Evolutionary conservation across 78 protist genomes (phyloP), one percentile per base, ranked within the genome.

Genomic region (Capsaspora owczarzaki): DNA sequence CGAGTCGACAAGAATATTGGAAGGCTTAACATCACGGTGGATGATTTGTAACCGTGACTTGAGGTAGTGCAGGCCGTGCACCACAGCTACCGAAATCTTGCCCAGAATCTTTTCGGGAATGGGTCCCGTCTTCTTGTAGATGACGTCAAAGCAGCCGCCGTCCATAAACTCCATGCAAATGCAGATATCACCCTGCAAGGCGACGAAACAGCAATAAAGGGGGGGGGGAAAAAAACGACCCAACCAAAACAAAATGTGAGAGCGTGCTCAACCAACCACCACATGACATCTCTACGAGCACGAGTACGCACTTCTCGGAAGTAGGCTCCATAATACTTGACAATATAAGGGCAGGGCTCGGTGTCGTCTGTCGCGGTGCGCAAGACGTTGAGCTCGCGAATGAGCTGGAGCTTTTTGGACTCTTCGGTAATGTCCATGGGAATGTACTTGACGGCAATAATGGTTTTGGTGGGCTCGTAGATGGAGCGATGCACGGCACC

Each of bases 11-110:
- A 92, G 82, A 12, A 92, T 44, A 63, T 92, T 92, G 27, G 89
- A 71, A 5, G 95, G 93, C 82, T 92, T 92, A 71, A 92, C 31
- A 51, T 92, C 95, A 8, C 84, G 79, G 71, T 82, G 87, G 35
- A 83, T 81, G 49, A 80, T 33, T 31, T 43, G 47, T 35, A 20
- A 81, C 46, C 46, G 37, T 31, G 14, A 0, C 51, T 86, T 84
- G 29, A 88, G 76, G 40, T 78, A 68, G 31, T 44, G 42, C 40
- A 69, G 22, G 43, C 49, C 49, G 43, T 25, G 43, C 47, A 35
- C 53, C 19, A 61, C 33, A 0, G 6, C 31, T 42, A 42, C 38
- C 1, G n/a, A 66, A 44, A 81, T 33, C 2, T 2, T n/a, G 27
- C 74, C 47, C 31, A 46, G 0, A 1, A 47, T 14, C 1, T 38